These are phyloP conservation scores for Pichia nanzhaoensis DNA, from an alignment of 805 yeast genomes.

Conservation along the genomic window DNA sequence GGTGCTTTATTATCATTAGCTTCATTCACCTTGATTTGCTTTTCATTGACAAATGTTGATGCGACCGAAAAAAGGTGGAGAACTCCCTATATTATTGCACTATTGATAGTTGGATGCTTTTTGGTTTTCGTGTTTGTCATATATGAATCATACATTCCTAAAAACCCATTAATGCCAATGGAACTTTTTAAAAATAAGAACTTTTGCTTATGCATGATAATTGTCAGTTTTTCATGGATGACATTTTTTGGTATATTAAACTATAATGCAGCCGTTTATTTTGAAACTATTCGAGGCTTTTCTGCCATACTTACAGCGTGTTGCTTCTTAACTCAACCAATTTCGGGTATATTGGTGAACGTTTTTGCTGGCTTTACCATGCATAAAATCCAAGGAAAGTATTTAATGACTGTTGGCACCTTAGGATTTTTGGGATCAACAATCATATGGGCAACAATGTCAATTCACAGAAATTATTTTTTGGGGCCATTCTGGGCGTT, in stretches of 20 bases:
- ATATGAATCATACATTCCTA: constrained; percentile 35
- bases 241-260: constrained; percentile 34
- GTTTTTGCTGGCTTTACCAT: constrained; percentile 40
- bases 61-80: constrained; percentile 37
- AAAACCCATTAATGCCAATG: constrained; percentile 44
- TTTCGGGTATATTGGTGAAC: constrained; percentile 37
- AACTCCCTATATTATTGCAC: constrained; percentile 40
- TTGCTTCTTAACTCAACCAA: constrained; percentile 37
- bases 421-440: constrained; percentile 32
- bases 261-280: constrained; percentile 37
- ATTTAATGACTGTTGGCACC: constrained; percentile 32
- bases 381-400: constrained; percentile 37
- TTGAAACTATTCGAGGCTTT: constrained; percentile 34
- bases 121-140: constrained; percentile 30
- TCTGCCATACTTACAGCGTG: constrained; percentile 38
- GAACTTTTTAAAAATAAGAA: constrained; percentile 33
- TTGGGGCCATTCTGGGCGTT: constrained; percentile 41
- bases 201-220: constrained; percentile 35
- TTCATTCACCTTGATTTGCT: constrained; percentile 37
- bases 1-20: constrained; percentile 37
- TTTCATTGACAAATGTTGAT: constrained; percentile 39
- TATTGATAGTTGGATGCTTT: constrained; percentile 34
- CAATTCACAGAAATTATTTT: constrained; percentile 33
- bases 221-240: constrained; percentile 36
- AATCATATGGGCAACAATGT: constrained; percentile 38